Percentiles rank a stretch among this genome's conserved stretches.
phyloP scores from a whole-genome alignment of 345 rosid species.

The Arabidopsis suecica region DNA sequence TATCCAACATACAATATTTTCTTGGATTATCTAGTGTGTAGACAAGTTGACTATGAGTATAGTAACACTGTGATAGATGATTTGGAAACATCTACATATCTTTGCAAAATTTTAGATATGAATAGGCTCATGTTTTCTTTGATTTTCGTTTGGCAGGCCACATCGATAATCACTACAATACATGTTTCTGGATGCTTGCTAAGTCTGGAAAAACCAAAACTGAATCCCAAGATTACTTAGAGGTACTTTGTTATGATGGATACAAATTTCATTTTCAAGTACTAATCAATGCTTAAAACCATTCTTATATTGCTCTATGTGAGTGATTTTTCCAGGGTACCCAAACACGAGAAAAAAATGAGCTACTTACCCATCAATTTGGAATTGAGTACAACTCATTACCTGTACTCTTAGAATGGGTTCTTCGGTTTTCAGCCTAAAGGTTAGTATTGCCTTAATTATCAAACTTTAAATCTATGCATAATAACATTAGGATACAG shows the following conservation, averaged over 20 bases:
- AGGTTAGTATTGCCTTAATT: conserved; percentile 38
- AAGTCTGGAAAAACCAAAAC: conserved; percentile 79
- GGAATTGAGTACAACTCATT: conserved; percentile 66
- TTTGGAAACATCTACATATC: neutral
- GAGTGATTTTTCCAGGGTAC: conserved; percentile 62
- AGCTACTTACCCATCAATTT: conserved; percentile 64
- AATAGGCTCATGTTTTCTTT: conserved; percentile 19
- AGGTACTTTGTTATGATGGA: conserved; percentile 52
- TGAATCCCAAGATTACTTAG: conserved; percentile 71
- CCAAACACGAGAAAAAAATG: conserved; percentile 78
- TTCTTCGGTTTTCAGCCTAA: conserved; percentile 63
- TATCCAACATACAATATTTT: conserved; percentile 82
- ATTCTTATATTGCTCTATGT: conserved; percentile 21
- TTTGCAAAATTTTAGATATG: neutral
- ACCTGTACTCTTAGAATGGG: conserved; percentile 72
- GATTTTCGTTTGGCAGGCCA: conserved; percentile 62
- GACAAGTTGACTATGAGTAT: conserved; percentile 97
- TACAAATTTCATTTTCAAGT: neutral
- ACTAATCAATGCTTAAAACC: conserved; percentile 3
- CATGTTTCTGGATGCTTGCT: conserved; percentile 95
- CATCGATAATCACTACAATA: conserved; percentile 91
- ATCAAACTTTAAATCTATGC: neutral
- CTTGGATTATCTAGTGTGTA: conserved; percentile 85
- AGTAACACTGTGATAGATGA: neutral
- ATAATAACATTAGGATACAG: neutral